Base-by-base conservation (phyloP, 441 rosid genomes). In the Rhodomyrtus psidioides region DNA sequence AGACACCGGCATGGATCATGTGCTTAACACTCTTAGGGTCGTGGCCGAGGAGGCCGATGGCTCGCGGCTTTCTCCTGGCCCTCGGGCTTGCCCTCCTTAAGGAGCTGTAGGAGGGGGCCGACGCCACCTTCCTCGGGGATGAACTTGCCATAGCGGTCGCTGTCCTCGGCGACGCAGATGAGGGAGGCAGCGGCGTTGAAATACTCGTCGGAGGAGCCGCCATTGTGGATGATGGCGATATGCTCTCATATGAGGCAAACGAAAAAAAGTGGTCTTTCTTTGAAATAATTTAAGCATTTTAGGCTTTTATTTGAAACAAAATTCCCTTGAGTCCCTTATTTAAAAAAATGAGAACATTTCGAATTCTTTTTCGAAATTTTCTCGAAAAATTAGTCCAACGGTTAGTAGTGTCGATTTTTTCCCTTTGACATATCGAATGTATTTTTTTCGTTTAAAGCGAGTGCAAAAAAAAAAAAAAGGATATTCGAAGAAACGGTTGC, bases 71-170 rank as follows among this genome's bases (percentile, higher is more conserved):
- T 91, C 85, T 97, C 98, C 87, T 97, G 99, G 0, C 97, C 99
- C 55, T 95, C 98, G 57, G 84, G 34, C 76, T 93, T 94, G 26
- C 99, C 99, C 88, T 97, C 99, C 89, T 97, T 97, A 39, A 93
- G 81, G 55, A 96, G 87, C 82, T 93, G 95, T 88, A 96, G 53
- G 86, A 97, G 83, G 14, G 99, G 98, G 28, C 89, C 95, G 55
- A 97, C 93, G 57, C 99, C 98, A 23, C 97, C 98, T 90, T 97
- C 99, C 87, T 96, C 97, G 5, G 96, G 92, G 56, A 97, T 96
- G 85, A 97, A 57, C 85, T 96, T 96, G 58, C 96, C 96, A 82
- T 93, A 92, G 70, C 98, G 93, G 56, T 94, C 96, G 84, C 93
- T 96, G 83, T 93, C 99, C 55, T 94, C 88, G 4, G 99, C 98